Percentiles rank a stretch among this genome's conserved stretches.
Conservation (phyloP, 208 protist species). For the Phytomonas francai region DNA sequence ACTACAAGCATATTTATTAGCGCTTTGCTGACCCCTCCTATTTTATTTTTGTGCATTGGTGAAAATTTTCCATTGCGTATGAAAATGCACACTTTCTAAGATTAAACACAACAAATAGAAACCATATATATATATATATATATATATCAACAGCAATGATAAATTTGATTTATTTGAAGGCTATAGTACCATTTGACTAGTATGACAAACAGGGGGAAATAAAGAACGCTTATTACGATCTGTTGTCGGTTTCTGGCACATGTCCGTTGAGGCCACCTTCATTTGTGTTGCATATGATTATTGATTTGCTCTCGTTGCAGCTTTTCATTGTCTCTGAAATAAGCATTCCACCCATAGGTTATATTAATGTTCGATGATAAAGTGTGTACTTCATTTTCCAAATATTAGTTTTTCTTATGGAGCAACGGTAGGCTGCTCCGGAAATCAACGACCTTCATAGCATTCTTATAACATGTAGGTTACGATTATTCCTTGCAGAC, state of each 20-base stretch:
- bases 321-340: neutral
- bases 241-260: neutral
- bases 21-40: neutral
- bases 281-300: neutral
- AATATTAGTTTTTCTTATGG: neutral
- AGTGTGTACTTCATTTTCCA: neutral
- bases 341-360: neutral
- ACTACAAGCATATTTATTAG: slow-evolving; percentile 1
- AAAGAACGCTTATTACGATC: neutral
- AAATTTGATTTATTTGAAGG: neutral
- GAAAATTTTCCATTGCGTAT: neutral
- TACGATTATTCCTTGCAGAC: neutral
- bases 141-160: neutral
- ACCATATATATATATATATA: slow-evolving; percentile 3
- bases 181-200: neutral
- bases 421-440: neutral
- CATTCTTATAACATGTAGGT: neutral
- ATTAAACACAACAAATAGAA: neutral
- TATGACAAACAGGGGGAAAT: neutral
- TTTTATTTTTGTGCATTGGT: neutral
- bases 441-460: neutral
- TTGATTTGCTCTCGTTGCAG: neutral
- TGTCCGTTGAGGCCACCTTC: neutral
- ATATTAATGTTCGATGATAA: neutral
- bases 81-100: neutral